phyloP scores from a whole-genome alignment of 1,284 basidiomycete species.

The Trichosporon sp. region DNA sequence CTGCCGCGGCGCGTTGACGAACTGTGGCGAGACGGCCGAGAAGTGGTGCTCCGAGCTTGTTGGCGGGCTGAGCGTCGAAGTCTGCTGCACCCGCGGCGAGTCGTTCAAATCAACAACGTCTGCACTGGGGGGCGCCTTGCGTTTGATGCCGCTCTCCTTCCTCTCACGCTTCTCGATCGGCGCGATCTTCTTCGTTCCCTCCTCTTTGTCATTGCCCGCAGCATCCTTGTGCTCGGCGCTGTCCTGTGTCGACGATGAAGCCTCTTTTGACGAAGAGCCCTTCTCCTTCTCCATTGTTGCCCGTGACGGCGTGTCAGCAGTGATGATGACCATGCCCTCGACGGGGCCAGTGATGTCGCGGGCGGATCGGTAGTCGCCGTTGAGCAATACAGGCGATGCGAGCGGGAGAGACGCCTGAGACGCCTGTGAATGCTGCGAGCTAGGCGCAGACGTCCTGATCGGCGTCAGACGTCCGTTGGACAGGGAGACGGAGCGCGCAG shows the following conservation, averaged over 20 bases:
- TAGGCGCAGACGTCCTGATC: not conserved
- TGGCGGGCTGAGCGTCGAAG: not conserved
- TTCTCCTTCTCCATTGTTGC: not conserved
- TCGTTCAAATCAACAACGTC: not conserved
- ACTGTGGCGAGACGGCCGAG: conserved; percentile 3
- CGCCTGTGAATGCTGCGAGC: not conserved
- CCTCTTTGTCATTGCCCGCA: not conserved
- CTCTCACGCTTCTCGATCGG: not conserved
- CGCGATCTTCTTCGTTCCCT: not conserved
- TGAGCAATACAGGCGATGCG: not conserved
- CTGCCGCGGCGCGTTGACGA: conserved; percentile 6
- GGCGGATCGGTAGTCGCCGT: not conserved
- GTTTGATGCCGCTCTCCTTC: not conserved
- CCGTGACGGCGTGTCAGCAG: not conserved
- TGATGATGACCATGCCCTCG: conserved; percentile 1
- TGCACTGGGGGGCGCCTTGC: not conserved
- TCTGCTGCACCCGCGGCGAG: not conserved
- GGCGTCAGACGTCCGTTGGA: conserved; percentile 1
- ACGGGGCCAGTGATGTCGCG: not conserved
- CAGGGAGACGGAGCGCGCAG: not conserved
- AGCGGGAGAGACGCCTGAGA: not conserved
- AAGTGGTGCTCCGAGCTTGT: not conserved
- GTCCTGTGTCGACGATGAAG: not conserved
- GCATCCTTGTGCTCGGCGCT: not conserved
- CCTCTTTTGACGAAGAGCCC: not conserved